Evolutionary conservation across 148 eudicot species (phyloP).

Genomic region (Arctostaphylos glauca): DNA sequence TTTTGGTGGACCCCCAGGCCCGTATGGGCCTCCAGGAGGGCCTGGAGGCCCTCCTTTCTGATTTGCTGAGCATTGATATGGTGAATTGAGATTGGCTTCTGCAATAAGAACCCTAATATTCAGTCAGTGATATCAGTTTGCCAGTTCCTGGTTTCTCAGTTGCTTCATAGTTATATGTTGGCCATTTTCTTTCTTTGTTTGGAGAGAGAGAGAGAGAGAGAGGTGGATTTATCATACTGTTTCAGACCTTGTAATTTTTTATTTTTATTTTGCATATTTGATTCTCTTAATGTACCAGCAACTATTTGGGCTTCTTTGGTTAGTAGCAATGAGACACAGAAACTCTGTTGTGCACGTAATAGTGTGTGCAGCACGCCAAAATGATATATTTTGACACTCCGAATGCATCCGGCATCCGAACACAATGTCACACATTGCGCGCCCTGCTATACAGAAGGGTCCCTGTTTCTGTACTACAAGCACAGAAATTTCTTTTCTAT

Average conservation of each 20-base stretch:
- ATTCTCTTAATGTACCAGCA: neutral
- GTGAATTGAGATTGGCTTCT: neutral
- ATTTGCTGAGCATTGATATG: neutral
- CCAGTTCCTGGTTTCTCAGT: neutral
- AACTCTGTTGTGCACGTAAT: no score
- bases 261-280: neutral
- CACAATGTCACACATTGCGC: no score
- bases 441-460: no score
- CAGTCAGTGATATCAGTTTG: neutral
- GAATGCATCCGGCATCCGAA: no score
- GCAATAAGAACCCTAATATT: neutral
- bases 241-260: neutral
- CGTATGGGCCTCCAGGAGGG: slow-evolving; percentile 21
- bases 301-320: neutral
- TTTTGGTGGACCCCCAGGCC: slow-evolving; percentile 21
- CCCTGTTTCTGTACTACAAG: no score
- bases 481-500: no score
- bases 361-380: no score
- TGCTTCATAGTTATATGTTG: neutral
- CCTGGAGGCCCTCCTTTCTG: slow-evolving; percentile 6
- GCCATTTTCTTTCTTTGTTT: neutral
- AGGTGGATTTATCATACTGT: neutral
- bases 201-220: neutral
- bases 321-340: neutral
- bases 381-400: no score